Conservation (phyloP, 1,284 basidiomycete species). For the Tilletia walkeri region DNA sequence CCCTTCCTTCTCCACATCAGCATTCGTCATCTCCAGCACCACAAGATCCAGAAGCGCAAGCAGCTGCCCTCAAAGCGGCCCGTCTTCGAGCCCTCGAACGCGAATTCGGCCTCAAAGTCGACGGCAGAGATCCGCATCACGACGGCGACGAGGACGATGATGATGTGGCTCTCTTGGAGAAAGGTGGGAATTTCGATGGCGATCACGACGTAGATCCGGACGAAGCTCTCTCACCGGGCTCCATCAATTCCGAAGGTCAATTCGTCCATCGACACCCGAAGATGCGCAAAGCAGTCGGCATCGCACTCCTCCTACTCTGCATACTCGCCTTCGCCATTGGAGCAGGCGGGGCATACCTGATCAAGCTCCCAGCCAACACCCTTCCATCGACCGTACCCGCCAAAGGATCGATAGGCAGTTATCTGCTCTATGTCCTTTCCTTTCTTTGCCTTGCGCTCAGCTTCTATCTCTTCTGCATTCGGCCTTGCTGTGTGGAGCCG, state of each 20-base stretch:
- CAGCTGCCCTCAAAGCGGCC: conserved; percentile 3
- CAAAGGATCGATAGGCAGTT: background rate
- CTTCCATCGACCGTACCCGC: background rate
- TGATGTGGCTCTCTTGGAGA: background rate
- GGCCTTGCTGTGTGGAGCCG: conserved; percentile 7
- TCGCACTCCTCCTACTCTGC: background rate
- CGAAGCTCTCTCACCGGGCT: background rate
- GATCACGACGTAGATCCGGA: background rate
- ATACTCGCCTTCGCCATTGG: background rate
- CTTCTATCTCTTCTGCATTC: conserved; percentile 5
- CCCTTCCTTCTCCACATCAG: background rate
- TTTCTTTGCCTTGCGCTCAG: conserved; percentile 1
- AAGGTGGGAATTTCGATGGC: background rate
- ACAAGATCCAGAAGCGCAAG: background rate
- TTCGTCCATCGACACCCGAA: conserved; percentile 5
- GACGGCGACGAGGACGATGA: background rate
- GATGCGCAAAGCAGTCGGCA: background rate
- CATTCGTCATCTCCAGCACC: background rate
- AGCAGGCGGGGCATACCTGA: conserved; percentile 1
- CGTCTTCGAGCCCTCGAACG: conserved; percentile 14
- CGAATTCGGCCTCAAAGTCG: conserved; percentile 15
- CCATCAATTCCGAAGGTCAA: background rate
- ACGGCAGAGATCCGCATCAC: background rate
- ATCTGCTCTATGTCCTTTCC: conserved; percentile 5
- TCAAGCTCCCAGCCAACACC: background rate